Percentiles rank a stretch among this genome's conserved stretches.
Evolutionary conservation across 805 yeast genomes (phyloP).

Genomic region (Metschnikowia matae): DNA sequence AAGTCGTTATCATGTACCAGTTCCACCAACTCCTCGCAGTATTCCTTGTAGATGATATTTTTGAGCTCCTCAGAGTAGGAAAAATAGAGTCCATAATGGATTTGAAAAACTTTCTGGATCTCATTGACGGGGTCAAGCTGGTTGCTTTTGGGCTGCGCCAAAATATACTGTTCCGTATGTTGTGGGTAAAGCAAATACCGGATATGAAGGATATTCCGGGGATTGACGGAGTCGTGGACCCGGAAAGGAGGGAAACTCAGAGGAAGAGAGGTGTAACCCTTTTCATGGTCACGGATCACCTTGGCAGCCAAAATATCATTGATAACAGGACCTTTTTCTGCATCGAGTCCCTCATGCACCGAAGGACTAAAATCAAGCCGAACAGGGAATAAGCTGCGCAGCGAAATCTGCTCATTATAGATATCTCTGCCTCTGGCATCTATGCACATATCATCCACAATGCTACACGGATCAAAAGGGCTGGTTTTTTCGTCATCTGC

Average conservation of each 20-base stretch:
- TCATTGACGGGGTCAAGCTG: conserved; percentile 63
- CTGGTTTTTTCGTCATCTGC: conserved; percentile 29
- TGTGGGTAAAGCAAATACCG: conserved; percentile 33
- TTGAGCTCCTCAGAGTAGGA: conserved; percentile 33
- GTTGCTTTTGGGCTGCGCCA: conserved; percentile 50
- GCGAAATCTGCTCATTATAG: conserved; percentile 29
- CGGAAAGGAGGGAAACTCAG: conserved; percentile 34
- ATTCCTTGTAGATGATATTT: conserved; percentile 30
- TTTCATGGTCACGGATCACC: conserved; percentile 26
- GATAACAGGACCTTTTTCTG: conserved; percentile 19
- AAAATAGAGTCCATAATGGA: conserved; percentile 38
- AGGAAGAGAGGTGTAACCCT: conserved; percentile 32
- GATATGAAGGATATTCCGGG: conserved; percentile 27
- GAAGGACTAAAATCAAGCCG: conserved; percentile 13
- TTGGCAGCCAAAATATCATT: conserved; percentile 30
- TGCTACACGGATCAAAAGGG: conserved; percentile 39
- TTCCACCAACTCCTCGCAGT: conserved; percentile 28
- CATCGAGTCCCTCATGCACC: conserved; percentile 16
- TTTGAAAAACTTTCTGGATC: conserved; percentile 44
- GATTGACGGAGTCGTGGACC: conserved; percentile 20
- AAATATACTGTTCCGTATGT: conserved; percentile 46
- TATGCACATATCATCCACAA: conserved; percentile 28
- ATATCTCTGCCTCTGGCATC: conserved; percentile 26
- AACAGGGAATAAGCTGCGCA: conserved; percentile 10
- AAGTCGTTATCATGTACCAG: conserved; percentile 33